Evolutionary conservation across 2,329 filamentous ascomycete genomes (phyloP).

Genomic region (Aspergillus ochraceus): DNA sequence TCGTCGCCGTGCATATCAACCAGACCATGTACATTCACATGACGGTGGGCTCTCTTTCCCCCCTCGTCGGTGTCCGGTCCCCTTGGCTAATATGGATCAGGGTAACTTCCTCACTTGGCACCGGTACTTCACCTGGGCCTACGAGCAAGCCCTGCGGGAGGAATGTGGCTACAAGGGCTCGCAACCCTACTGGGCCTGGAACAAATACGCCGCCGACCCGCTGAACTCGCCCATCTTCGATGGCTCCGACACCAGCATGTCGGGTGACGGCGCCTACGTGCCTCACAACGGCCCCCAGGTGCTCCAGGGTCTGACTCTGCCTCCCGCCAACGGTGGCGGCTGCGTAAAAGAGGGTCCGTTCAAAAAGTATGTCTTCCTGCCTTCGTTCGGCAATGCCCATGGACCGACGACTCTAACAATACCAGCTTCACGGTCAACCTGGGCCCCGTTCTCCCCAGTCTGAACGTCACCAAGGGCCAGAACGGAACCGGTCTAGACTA

Average conservation of each 20-base stretch:
- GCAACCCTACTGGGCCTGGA: slow-evolving; percentile 46
- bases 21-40: slow-evolving; percentile 48
- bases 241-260: slow-evolving; percentile 28
- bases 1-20: slow-evolving; percentile 51
- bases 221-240: slow-evolving; percentile 35
- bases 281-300: slow-evolving; percentile 20
- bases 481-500: slow-evolving; percentile 24
- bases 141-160: slow-evolving; percentile 44
- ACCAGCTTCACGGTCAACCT: slow-evolving; percentile 30
- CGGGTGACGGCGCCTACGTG: slow-evolving; percentile 44
- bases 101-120: slow-evolving; percentile 47
- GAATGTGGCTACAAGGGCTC: slow-evolving; percentile 47
- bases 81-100: not conserved
- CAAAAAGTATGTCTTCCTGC: slow-evolving; percentile 25
- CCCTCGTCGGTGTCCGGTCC: not conserved
- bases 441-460: slow-evolving; percentile 25
- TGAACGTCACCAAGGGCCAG: slow-evolving; percentile 14
- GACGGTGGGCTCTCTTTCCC: slow-evolving; percentile 20
- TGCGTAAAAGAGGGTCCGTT: slow-evolving; percentile 37
- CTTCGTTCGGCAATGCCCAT: not conserved
- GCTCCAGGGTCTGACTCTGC: slow-evolving; percentile 39
- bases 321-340: slow-evolving; percentile 51
- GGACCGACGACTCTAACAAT: slow-evolving; percentile 12
- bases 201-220: slow-evolving; percentile 32
- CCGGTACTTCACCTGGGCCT: slow-evolving; percentile 44